Evolutionary conservation across 306 rosid genomes (phyloP), one percentile per base, ranked within the genome.

Genomic region (Alnus rubra): DNA sequence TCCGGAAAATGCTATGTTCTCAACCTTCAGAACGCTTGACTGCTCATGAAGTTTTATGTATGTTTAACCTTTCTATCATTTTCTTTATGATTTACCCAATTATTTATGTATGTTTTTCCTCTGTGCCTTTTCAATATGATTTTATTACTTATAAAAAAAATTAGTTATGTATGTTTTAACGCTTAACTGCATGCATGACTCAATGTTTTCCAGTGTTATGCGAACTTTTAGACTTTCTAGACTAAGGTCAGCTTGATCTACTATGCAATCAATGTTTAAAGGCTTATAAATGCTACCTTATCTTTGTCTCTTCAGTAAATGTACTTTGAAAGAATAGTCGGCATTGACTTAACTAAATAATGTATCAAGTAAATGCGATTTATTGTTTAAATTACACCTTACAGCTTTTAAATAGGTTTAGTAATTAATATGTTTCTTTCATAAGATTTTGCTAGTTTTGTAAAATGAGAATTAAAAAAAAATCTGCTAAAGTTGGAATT

Each of bases 41-140:
- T 79, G 98, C 98, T 77, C 98, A 92, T 85, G 88, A 92, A 92
- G 98, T 94, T 39, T 71, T 92, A 80, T 91, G 99, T 96, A 93
- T 74, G 98, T 84, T 77, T 79, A 74, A 67, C 69, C 69, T 74
- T 78, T 83, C 75, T 71, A 23, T 71, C 67, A n/a, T 78, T 80
- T 31, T 86, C 54, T 47, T 79, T 9, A 42, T 63, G 18, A 39
- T 79, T 73, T 67, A 69, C 80, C 50, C 39, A 78, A 56, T 37
- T 42, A 42, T 4, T 42, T 42, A 42, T 42, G 45, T 42, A 4
- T 42, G 45, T 42, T 42, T 42, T 42, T 33, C 37, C 37, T 33
- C 37, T 33, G 37, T 33, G 37, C 37, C 2, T 33, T 33, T 33
- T 33, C 37, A 33, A 33, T 33, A 2, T 1, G 37, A 33, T 33